phyloP scores from a whole-genome alignment of 2,329 filamentous ascomycete genomes.

The Colletotrichum cordylinicola region DNA sequence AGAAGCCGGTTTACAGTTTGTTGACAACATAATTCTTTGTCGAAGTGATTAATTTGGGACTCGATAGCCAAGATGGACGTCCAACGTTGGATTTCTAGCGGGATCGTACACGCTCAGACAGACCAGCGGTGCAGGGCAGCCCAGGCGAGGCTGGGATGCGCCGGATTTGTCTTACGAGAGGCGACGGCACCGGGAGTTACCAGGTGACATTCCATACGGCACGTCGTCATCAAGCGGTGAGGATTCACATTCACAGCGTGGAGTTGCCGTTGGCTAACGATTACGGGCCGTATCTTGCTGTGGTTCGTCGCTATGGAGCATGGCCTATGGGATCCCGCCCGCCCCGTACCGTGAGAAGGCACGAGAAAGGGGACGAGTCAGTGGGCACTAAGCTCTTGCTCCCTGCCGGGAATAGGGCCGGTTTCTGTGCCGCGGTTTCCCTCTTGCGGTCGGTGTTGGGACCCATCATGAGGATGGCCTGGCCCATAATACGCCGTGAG shows the following conservation, averaged over 20 bases:
- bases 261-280: constrained; percentile 18
- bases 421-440: constrained; percentile 10
- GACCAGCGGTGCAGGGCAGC: background rate
- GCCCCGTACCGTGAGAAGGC: constrained; percentile 10
- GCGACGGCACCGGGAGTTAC: background rate
- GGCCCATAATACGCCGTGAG: background rate
- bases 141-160: constrained; percentile 2
- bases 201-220: constrained; percentile 16
- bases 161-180: constrained; percentile 3
- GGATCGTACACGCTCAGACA: background rate
- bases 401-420: constrained; percentile 3
- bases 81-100: background rate
- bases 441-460: background rate
- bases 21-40: background rate
- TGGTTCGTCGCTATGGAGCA: background rate
- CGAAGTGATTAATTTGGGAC: background rate
- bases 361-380: constrained; percentile 13
- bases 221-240: constrained; percentile 21
- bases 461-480: background rate
- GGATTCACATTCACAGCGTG: constrained; percentile 6
- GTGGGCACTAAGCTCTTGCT: background rate
- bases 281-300: constrained; percentile 18
- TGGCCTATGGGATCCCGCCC: background rate
- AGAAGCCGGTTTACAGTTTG: background rate
- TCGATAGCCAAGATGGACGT: background rate